These are phyloP conservation scores for Ploettnerulaceae sp. DNA, from an alignment of 2,329 filamentous ascomycete species.

Conservation along the genomic window DNA sequence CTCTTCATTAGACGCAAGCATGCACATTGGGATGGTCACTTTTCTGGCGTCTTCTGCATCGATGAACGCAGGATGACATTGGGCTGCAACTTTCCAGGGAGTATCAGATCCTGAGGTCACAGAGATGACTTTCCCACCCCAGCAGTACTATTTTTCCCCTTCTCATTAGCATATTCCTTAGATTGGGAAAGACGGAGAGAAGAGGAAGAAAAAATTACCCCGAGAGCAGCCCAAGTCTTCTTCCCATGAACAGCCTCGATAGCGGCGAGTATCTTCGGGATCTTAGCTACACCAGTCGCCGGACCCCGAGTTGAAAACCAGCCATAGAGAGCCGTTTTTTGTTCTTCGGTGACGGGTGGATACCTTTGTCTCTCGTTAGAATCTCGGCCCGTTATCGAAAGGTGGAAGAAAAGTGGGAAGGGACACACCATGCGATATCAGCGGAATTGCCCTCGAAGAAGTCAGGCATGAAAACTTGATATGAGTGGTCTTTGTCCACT, in stretches of 20 bases:
- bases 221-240: conserved; percentile 37
- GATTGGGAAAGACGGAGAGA: neutral
- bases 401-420: conserved; percentile 27
- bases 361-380: conserved; percentile 9
- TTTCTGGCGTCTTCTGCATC: conserved; percentile 54
- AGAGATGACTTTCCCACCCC: conserved; percentile 27
- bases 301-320: conserved; percentile 20
- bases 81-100: conserved; percentile 46
- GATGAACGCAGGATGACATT: conserved; percentile 56
- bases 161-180: neutral
- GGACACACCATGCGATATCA: conserved; percentile 51
- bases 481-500: conserved; percentile 41
- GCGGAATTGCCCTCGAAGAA: conserved; percentile 65
- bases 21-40: conserved; percentile 54
- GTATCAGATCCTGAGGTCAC: conserved; percentile 18
- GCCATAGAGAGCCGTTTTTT: conserved; percentile 7
- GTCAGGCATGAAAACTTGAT: conserved; percentile 86
- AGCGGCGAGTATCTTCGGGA: conserved; percentile 45
- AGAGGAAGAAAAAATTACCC: conserved; percentile 6
- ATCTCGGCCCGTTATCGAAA: neutral
- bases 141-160: conserved; percentile 24
- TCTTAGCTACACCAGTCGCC: conserved; percentile 39
- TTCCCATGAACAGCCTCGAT: conserved; percentile 49
- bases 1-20: conserved; percentile 64
- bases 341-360: conserved; percentile 13